phyloP scores from a whole-genome alignment of 2,329 filamentous ascomycete genomes.

The Ceratocystis variospora region DNA sequence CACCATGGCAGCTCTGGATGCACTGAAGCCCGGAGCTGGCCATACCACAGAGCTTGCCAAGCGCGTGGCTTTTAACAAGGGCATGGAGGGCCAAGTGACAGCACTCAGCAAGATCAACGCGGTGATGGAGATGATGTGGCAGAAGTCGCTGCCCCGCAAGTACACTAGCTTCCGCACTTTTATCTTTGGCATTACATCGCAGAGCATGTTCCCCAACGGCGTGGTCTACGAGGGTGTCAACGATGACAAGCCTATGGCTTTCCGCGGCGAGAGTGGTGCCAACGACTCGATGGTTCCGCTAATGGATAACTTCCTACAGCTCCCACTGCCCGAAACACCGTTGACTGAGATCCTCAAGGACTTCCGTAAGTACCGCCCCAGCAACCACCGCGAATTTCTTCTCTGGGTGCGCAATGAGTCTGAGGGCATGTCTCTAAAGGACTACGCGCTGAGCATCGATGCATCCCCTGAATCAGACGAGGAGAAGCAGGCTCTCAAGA shows the following conservation, averaged over 20 bases:
- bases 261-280: conserved; percentile 84
- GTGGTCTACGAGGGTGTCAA: conserved; percentile 79
- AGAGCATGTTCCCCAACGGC: conserved; percentile 87
- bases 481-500: conserved; percentile 31
- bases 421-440: conserved; percentile 38
- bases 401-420: conserved; percentile 48
- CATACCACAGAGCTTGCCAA: conserved; percentile 26
- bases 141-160: conserved; percentile 64
- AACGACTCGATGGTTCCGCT: conserved; percentile 92
- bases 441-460: conserved; percentile 38
- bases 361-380: conserved; percentile 78
- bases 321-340: conserved; percentile 78
- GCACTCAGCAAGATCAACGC: conserved; percentile 43
- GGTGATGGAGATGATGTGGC: conserved; percentile 91
- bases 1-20: conserved; percentile 51
- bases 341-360: conserved; percentile 78
- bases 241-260: conserved; percentile 54
- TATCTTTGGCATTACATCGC: conserved; percentile 88
- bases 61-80: conserved; percentile 49
- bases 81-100: conserved; percentile 45
- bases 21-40: conserved; percentile 24
- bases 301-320: conserved; percentile 72
- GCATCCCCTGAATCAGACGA: conserved; percentile 18
- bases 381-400: conserved; percentile 77
- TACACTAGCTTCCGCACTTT: conserved; percentile 91